Evolutionary conservation across 2,329 filamentous ascomycete genomes (phyloP), one percentile per base, ranked within the genome.

Genomic region (Rhynchosporium agropyri): DNA sequence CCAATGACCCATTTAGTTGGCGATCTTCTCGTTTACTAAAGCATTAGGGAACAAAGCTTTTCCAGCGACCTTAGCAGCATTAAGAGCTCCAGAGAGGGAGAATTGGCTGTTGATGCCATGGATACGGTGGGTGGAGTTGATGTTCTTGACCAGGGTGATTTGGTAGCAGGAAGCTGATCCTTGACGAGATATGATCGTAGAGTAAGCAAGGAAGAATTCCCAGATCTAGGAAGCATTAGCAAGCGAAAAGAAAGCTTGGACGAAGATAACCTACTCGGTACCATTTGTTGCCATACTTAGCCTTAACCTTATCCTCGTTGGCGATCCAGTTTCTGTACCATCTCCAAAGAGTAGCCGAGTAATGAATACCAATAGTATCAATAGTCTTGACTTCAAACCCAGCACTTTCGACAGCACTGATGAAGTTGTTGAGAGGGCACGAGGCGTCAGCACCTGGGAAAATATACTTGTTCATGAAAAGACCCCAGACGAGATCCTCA

Each of bases 401-500:
- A 67, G 90, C 89, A 62, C 84, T 88, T 81, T 99, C 95, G 26
- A 97, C 85, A 75, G 87, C 87, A 77, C 92, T 87, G 71, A 96
- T 82, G 72, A 95, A 91, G 79, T 89, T 95, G 70, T 91, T 92
- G 55, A 99, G 87, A 58, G 95, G 95, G 63, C 92, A 96, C 49
- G 91, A 96, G 58, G 95, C 95, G 76, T 98, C 95, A 58, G 95
- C 95, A 76, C 95, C 95, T 40, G 93, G 95, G 85, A 98, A 98
- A 77, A 98, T 84, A 79, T 98, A 97, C 82, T 97, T 97, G 88
- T 98, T 98, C 92, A 98, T 96, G 85, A 97, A 98, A 53, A 98
- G 84, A 76, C 95, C 95, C 95, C 95, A 98, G 77, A 94, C 90
- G 58, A 97, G 85, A 79, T 98, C 94, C 83, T 98, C 93, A 75